Evolutionary conservation across 306 rosid species (phyloP).

Genomic region (Glycine latifolia): DNA sequence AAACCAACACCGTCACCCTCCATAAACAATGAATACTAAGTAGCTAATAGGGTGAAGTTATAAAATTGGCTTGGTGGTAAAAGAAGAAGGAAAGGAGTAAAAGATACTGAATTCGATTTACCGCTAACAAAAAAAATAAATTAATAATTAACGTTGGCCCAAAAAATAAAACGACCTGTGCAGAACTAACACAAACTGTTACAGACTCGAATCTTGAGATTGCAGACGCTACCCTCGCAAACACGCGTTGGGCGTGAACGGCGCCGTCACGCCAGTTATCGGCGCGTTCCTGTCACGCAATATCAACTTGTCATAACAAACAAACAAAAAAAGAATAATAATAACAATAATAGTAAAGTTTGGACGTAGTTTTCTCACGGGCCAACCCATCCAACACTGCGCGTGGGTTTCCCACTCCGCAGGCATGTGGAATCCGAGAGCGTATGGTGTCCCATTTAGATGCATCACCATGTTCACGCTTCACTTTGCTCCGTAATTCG

Average conservation of each 20-base stretch:
- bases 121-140: too few species aligned
- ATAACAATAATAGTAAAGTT: not conserved
- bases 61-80: too few species aligned
- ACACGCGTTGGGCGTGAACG: slow-evolving; percentile 65
- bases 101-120: too few species aligned
- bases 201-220: slow-evolving; percentile 84
- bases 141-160: too few species aligned
- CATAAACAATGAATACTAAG: too few species aligned
- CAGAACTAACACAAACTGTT: slow-evolving; percentile 74
- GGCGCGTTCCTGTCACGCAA: slow-evolving; percentile 72
- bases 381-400: slow-evolving; percentile 96
- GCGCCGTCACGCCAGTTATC: slow-evolving; percentile 93
- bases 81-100: too few species aligned
- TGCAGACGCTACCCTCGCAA: slow-evolving; percentile 71
- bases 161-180: slow-evolving; percentile 55
- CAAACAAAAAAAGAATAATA: not conserved
- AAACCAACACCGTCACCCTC: not conserved
- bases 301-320: not conserved
- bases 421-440: slow-evolving; percentile 79
- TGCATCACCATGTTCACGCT: slow-evolving; percentile 45
- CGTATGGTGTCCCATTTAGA: slow-evolving; percentile 57
- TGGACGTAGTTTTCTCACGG: slow-evolving; percentile 59
- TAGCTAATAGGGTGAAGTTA: too few species aligned
- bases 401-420: slow-evolving; percentile 91
- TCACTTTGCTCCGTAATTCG: not conserved